Evolutionary conservation across 2,329 filamentous ascomycete species (phyloP).

Genomic region (Penicillium hordei): DNA sequence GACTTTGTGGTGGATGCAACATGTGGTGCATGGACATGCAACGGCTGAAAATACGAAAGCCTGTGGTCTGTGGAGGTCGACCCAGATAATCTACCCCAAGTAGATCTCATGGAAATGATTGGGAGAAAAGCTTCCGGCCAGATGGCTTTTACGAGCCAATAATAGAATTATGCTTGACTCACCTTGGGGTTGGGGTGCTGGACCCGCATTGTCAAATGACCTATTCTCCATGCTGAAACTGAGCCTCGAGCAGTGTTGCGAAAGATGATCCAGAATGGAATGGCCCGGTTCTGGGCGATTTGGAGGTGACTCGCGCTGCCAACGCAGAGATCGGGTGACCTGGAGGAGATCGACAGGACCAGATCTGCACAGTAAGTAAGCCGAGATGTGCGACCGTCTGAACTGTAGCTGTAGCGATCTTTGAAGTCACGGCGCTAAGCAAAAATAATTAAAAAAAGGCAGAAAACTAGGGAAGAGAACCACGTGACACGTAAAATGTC

Average conservation of each 20-base stretch:
- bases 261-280: constrained; percentile 7
- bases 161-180: constrained; percentile 11
- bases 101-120: constrained; percentile 14
- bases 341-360: constrained; percentile 31
- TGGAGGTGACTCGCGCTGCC: constrained; percentile 29
- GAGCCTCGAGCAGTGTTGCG: background rate
- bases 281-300: constrained; percentile 2
- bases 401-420: background rate
- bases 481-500: constrained; percentile 5
- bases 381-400: constrained; percentile 14
- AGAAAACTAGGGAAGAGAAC: background rate
- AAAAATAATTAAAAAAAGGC: background rate
- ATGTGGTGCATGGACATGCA: constrained; percentile 13
- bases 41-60: constrained; percentile 11
- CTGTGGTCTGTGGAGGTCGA: background rate
- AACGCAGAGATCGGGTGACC: constrained; percentile 41
- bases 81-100: constrained; percentile 8
- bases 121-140: constrained; percentile 8
- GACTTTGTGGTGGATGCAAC: constrained; percentile 13
- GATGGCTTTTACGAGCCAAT: constrained; percentile 4
- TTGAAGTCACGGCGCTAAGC: constrained; percentile 1
- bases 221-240: constrained; percentile 17
- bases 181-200: constrained; percentile 20
- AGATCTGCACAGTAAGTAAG: constrained; percentile 23
- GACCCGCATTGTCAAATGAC: constrained; percentile 27